A percentile compares a stretch with the other conserved stretches of the same genome.
Conservation (phyloP, 306 rosid species). For the Trichosanthes cucumerina region DNA sequence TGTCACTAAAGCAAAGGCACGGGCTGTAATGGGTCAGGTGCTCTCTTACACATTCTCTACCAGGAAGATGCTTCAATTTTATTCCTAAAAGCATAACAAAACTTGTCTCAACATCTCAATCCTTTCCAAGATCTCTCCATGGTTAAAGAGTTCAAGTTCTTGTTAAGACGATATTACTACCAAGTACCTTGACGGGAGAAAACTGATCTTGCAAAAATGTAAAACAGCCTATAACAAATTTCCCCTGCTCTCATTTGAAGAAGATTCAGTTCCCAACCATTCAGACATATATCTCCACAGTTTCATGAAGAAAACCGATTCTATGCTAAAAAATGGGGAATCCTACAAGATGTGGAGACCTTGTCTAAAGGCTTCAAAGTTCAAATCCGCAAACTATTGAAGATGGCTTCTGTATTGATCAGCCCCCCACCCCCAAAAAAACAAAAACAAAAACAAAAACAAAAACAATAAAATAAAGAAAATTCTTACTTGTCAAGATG, state of each 20-base stretch:
- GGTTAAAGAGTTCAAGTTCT: not conserved
- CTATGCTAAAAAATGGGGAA: not conserved
- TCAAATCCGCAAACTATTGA: not conserved
- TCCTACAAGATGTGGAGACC: not conserved
- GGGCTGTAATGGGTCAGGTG: not conserved
- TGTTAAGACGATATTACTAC: not conserved
- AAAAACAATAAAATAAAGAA: not conserved
- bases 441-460: not conserved
- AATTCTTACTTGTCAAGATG: slow-evolving; percentile 24
- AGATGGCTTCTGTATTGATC: not conserved
- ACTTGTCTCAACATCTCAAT: not conserved
- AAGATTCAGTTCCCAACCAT: not conserved
- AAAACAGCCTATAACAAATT: not conserved
- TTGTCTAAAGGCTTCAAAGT: not conserved
- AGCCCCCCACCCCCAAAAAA: not conserved
- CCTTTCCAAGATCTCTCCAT: not conserved
- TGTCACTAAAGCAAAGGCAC: not conserved
- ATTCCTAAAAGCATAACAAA: not conserved
- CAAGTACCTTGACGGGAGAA: not conserved
- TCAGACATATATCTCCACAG: no score
- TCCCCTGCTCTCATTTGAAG: not conserved
- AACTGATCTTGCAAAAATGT: not conserved
- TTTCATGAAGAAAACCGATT: not conserved
- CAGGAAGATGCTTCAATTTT: not conserved
- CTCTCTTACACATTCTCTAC: not conserved